Conservation (phyloP, 1,139 yeast species). For the Candida pseudoviswanathii region DNA sequence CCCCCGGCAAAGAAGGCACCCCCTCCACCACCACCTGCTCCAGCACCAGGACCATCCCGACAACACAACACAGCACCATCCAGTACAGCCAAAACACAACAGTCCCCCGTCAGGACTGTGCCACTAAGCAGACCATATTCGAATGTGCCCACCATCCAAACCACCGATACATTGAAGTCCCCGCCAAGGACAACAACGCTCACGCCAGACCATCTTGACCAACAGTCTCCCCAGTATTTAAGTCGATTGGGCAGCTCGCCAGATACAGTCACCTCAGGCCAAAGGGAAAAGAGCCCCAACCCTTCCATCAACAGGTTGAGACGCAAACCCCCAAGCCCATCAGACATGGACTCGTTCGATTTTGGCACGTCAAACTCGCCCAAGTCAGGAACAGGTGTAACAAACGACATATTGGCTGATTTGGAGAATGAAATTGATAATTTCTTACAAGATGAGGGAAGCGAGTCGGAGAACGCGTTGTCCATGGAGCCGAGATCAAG, state of each 20-base stretch:
- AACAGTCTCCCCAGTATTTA: slow-evolving; percentile 6
- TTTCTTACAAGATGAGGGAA: slow-evolving; percentile 11
- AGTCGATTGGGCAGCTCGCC: slow-evolving; percentile 1
- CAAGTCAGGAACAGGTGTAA: slow-evolving; percentile 7
- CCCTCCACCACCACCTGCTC: background rate
- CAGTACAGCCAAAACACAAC: background rate
- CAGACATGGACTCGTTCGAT: slow-evolving; percentile 15
- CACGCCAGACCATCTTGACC: background rate
- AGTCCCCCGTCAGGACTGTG: background rate
- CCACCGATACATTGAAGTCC: slow-evolving; percentile 4
- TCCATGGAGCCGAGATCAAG: slow-evolving; percentile 1
- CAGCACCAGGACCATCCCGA: background rate
- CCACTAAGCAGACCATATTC: slow-evolving; percentile 1
- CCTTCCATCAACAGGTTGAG: slow-evolving; percentile 10
- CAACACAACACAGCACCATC: background rate
- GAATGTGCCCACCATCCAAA: background rate
- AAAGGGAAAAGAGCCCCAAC: slow-evolving; percentile 4
- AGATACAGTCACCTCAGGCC: background rate
- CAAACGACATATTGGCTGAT: slow-evolving; percentile 14
- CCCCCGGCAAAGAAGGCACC: background rate
- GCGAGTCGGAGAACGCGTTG: background rate
- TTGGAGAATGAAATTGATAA: slow-evolving; percentile 17
- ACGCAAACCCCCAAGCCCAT: slow-evolving; percentile 27
- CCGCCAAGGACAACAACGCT: slow-evolving; percentile 6
- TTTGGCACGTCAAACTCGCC: slow-evolving; percentile 9